phyloP scores from a whole-genome alignment of 768 basidiomycete genomes.

The Leucocoprinus birnbaumii region DNA sequence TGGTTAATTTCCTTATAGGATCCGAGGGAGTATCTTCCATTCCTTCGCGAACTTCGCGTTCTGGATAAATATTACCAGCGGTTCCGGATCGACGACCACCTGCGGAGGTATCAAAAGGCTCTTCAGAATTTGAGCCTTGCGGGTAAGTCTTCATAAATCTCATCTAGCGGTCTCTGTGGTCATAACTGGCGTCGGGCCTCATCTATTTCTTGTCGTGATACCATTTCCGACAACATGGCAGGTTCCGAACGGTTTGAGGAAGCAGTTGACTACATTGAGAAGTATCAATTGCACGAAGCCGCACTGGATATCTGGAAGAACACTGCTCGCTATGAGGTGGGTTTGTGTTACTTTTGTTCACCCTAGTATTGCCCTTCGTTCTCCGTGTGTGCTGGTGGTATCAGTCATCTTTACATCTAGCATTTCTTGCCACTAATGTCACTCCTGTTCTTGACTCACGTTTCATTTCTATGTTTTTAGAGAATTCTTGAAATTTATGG shows the following conservation, averaged over 20 bases:
- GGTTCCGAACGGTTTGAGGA: slow-evolving; percentile 75
- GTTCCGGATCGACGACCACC: slow-evolving; percentile 91
- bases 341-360: slow-evolving; percentile 14
- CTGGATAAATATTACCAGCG: slow-evolving; percentile 80
- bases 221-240: slow-evolving; percentile 29
- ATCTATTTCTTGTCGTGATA: not conserved
- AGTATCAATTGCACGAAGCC: slow-evolving; percentile 68
- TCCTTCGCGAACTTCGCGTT: slow-evolving; percentile 85
- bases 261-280: slow-evolving; percentile 75
- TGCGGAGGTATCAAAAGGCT: slow-evolving; percentile 74
- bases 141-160: slow-evolving; percentile 42
- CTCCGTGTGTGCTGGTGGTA: not conserved
- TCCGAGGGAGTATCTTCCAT: slow-evolving; percentile 95
- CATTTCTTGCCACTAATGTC: too few species aligned
- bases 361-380: not conserved
- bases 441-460: too few species aligned
- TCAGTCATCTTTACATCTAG: too few species aligned
- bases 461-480: slow-evolving; percentile 30
- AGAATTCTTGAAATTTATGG: slow-evolving; percentile 73
- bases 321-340: slow-evolving; percentile 61
- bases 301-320: slow-evolving; percentile 76
- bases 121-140: slow-evolving; percentile 71
- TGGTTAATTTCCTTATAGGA: slow-evolving; percentile 50
- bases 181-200: not conserved
- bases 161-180: not conserved